These are phyloP conservation scores for Dioscorea zingiberensis DNA, from an alignment of 106 monocot species.

Conservation along the genomic window DNA sequence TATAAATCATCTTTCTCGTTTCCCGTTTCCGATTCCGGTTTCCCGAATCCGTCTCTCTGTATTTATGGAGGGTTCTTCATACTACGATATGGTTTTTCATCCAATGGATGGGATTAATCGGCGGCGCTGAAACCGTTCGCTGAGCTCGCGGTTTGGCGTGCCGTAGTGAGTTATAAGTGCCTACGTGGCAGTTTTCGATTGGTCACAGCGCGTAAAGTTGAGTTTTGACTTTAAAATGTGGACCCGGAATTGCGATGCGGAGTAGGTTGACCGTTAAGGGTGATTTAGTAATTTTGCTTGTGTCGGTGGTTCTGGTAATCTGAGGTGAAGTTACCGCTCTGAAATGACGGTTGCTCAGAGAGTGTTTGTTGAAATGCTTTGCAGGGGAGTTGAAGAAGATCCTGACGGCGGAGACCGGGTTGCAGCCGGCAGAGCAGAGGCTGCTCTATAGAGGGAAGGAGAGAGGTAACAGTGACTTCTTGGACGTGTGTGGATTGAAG, in stretches of 20 bases:
- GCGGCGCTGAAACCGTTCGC: too few relatives aligned
- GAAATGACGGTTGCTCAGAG: too few relatives aligned
- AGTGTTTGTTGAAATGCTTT: neutral
- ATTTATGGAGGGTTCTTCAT: too few relatives aligned
- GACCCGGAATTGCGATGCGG: neutral
- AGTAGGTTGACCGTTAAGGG: too few relatives aligned
- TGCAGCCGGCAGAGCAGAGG: slow-evolving; percentile 64
- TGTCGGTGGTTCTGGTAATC: neutral
- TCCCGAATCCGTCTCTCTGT: too few relatives aligned
- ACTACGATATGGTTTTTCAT: too few relatives aligned
- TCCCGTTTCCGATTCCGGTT: too few relatives aligned
- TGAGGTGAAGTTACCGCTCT: neutral
- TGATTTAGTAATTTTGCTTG: too few relatives aligned
- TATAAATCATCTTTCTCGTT: neutral
- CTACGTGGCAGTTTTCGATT: too few relatives aligned
- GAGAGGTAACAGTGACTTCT: slow-evolving; percentile 44
- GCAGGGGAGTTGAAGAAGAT: slow-evolving; percentile 81
- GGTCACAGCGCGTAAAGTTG: neutral
- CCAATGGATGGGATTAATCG: too few relatives aligned
- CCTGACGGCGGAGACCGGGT: slow-evolving; percentile 33
- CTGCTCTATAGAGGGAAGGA: slow-evolving; percentile 60
- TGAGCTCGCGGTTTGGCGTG: too few relatives aligned
- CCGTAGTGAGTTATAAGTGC: too few relatives aligned
- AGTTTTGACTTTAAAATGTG: neutral
- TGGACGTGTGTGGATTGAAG: slow-evolving; percentile 66